Percentiles rank a stretch among this genome's conserved stretches.
Conservation (phyloP, 2,329 filamentous ascomycete species). For the Fusarium zealandicum region DNA sequence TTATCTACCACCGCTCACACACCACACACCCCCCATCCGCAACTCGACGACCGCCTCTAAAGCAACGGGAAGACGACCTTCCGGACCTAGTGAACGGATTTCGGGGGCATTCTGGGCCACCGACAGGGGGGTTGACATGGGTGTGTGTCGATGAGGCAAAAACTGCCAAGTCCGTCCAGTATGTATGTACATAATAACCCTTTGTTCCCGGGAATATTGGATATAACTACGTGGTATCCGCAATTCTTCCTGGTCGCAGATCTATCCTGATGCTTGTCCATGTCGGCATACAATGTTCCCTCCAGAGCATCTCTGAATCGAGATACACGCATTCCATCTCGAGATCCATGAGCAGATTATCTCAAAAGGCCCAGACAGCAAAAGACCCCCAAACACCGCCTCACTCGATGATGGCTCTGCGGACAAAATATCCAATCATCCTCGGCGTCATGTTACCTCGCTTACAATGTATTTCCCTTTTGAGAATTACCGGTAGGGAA, state of each 20-base stretch:
- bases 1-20: neutral
- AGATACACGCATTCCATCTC: too few relatives aligned
- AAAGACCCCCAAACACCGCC: too few relatives aligned
- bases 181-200: too few relatives aligned
- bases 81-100: constrained; percentile 1
- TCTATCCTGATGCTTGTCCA: neutral
- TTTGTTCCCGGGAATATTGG: too few relatives aligned
- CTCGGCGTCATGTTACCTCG: constrained; percentile 4
- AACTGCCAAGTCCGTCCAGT: constrained; percentile 8
- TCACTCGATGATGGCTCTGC: too few relatives aligned
- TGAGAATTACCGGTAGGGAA: neutral
- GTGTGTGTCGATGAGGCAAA: too few relatives aligned
- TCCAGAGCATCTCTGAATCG: too few relatives aligned
- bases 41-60: neutral
- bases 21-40: neutral
- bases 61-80: neutral
- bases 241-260: constrained; percentile 17
- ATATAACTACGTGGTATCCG: too few relatives aligned
- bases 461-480: constrained; percentile 8
- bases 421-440: too few relatives aligned
- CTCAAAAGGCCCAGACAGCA: too few relatives aligned
- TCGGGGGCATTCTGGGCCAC: neutral
- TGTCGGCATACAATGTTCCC: too few relatives aligned
- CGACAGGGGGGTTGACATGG: neutral
- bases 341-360: too few relatives aligned